These are phyloP conservation scores for Mrakia hoshinonis DNA, from an alignment of 768 basidiomycete species.

Conservation along the genomic window DNA sequence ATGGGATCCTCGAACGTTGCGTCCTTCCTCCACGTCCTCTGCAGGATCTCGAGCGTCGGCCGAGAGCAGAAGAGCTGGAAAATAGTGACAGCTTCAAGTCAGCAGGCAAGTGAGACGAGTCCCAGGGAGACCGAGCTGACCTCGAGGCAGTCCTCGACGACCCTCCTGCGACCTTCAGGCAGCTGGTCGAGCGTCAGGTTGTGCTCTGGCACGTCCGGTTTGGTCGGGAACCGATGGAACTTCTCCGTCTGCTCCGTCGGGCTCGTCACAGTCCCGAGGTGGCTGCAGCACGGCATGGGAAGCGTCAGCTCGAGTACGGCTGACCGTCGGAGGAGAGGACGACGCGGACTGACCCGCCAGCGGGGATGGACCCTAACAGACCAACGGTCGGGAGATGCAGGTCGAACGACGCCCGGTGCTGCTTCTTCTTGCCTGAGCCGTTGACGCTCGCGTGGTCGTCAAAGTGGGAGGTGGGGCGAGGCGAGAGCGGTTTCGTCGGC, in stretches of 20 bases:
- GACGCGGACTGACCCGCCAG: neutral
- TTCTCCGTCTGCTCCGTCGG: neutral
- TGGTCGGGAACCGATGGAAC: conserved; percentile 5
- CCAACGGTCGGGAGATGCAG: neutral
- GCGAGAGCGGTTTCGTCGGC: neutral
- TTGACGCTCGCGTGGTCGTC: neutral
- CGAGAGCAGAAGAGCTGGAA: conserved; percentile 31
- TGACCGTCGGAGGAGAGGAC: neutral
- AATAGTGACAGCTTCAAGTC: neutral
- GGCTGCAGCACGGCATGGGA: neutral
- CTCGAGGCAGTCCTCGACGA: conserved; percentile 32
- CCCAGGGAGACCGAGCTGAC: conserved; percentile 11
- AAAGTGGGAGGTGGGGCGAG: neutral
- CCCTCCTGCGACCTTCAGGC: neutral
- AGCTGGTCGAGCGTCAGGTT: neutral
- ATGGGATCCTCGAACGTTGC: conserved; percentile 32
- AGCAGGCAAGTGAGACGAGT: neutral
- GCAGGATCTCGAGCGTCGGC: conserved; percentile 32
- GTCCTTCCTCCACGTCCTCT: conserved; percentile 32
- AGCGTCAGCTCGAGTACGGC: neutral
- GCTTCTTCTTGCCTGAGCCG: neutral
- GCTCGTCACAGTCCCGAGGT: neutral
- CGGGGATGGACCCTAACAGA: neutral
- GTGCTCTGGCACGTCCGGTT: conserved; percentile 1
- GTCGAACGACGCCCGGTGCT: neutral